Evolutionary conservation across 2,329 filamentous ascomycete species (phyloP).

Genomic region (Nakataea oryzae): DNA sequence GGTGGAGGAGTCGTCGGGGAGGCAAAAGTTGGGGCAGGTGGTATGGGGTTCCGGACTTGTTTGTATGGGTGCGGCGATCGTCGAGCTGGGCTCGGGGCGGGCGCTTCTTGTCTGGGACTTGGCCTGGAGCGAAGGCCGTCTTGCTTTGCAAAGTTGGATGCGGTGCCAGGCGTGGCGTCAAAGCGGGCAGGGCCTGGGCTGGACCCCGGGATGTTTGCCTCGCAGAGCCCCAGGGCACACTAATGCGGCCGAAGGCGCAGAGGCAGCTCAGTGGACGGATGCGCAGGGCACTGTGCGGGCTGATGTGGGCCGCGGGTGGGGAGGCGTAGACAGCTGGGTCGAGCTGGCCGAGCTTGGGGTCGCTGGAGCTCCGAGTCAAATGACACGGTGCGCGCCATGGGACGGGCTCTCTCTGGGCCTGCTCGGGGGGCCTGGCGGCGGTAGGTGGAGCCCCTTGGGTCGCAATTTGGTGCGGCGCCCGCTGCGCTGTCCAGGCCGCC

Average conservation of each 20-base stretch:
- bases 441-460: neutral
- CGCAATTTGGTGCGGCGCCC: neutral
- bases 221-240: neutral
- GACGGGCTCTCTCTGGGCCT: too few relatives aligned
- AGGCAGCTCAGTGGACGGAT: neutral
- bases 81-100: neutral
- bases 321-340: neutral
- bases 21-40: neutral
- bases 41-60: neutral
- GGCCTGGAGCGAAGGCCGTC: too few relatives aligned
- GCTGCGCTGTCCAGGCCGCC: neutral
- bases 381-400: neutral
- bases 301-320: neutral
- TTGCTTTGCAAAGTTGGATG: neutral
- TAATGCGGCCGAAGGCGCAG: neutral
- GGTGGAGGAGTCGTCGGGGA: neutral
- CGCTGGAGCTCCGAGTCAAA: neutral
- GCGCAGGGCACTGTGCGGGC: neutral
- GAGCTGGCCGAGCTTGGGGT: neutral
- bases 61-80: neutral
- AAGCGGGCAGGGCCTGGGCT: neutral
- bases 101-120: neutral
- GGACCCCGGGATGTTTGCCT: neutral
- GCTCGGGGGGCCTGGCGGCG: too few relatives aligned
- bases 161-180: neutral